Base-by-base conservation (phyloP, 139 green algal genomes). In the Chlorokybus atmophyticus region DNA sequence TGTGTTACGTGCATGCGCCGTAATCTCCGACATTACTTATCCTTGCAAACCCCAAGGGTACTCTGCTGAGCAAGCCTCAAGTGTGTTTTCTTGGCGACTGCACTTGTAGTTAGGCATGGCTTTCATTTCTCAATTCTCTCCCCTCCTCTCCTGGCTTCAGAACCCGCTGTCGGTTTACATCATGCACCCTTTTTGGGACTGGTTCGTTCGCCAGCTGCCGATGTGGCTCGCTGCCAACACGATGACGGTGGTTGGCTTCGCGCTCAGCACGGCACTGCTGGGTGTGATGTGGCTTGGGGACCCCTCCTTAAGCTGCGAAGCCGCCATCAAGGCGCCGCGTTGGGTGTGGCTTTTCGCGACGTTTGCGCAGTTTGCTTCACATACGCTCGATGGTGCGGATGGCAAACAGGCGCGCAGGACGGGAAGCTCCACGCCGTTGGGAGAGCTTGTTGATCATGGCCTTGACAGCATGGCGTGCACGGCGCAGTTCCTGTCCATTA, bases 341-440 rank as follows among this genome's bases (percentile, higher is more conserved):
- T 62, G 55, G 55, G 55, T 62, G 4, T 62, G 25, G 27, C n/a
- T 62, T 5, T 27, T 38, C 4, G 19, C 25, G 14, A 40, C 55
- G 14, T 28, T n/a, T n/a, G 32, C 35, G 4, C 4, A 27, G 6
- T 49, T 62, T 26, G 19, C 23, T 38, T 51, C 40, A 24, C 55
- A 62, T 23, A 62, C 55, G 17, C 17, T 62, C 4, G 55, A 62
- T 26, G 40, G 40, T 25, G n/a, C 24, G 4, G 55, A 62, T 32
- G 55, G 55, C 40, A 62, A 62, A 40, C 55, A 62, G 38, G 55
- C 55, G 21, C 26, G 38, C 21, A 21, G 14, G 14, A 62, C 55
- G 3, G 21, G 21, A 19, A 39, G 24, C 4, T n/a, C 24, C 8
- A 48, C 55, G 3, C 19, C 32, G 28, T 26, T 62, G 7, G 55